Conservation (phyloP, 2,329 filamentous ascomycete genomes). For the Neophaeococcomyces aloes region DNA sequence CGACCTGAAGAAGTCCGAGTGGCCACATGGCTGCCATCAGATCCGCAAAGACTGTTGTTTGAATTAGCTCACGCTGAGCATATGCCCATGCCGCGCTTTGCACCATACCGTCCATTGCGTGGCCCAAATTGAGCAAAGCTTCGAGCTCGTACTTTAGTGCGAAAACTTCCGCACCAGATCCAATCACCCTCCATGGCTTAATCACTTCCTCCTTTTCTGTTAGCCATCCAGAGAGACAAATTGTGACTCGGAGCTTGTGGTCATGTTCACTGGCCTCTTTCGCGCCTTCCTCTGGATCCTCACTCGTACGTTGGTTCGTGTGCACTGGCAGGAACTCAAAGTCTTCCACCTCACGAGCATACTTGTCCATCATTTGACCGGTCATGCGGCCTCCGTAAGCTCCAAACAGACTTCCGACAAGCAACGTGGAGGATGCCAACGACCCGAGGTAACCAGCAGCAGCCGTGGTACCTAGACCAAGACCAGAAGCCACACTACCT, state of each 20-base stretch:
- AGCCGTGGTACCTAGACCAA: slow-evolving; percentile 62
- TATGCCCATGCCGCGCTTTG: slow-evolving; percentile 70
- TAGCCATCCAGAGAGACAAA: slow-evolving; percentile 75
- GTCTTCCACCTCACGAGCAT: slow-evolving; percentile 74
- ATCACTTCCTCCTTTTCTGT: slow-evolving; percentile 61
- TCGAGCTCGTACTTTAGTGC: slow-evolving; percentile 75
- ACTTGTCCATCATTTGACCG: slow-evolving; percentile 77
- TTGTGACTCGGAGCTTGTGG: slow-evolving; percentile 65
- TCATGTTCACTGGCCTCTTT: slow-evolving; percentile 34
- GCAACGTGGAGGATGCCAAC: slow-evolving; percentile 65
- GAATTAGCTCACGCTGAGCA: slow-evolving; percentile 65
- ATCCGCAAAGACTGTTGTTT: slow-evolving; percentile 58
- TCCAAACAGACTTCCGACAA: slow-evolving; percentile 79
- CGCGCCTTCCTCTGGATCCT: slow-evolving; percentile 31
- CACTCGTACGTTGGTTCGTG: slow-evolving; percentile 33
- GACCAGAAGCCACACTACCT: slow-evolving; percentile 65
- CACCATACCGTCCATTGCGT: slow-evolving; percentile 64
- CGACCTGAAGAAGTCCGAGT: slow-evolving; percentile 54
- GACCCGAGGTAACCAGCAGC: slow-evolving; percentile 70
- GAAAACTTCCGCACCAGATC: slow-evolving; percentile 65
- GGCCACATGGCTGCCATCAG: slow-evolving; percentile 62
- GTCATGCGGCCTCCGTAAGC: slow-evolving; percentile 81
- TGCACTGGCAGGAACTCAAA: slow-evolving; percentile 74
- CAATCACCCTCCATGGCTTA: slow-evolving; percentile 67
- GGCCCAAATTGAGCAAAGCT: slow-evolving; percentile 65